These are phyloP conservation scores for Fusarium keratoplasticum DNA, from an alignment of 2,329 filamentous ascomycete genomes.

Conservation along the genomic window DNA sequence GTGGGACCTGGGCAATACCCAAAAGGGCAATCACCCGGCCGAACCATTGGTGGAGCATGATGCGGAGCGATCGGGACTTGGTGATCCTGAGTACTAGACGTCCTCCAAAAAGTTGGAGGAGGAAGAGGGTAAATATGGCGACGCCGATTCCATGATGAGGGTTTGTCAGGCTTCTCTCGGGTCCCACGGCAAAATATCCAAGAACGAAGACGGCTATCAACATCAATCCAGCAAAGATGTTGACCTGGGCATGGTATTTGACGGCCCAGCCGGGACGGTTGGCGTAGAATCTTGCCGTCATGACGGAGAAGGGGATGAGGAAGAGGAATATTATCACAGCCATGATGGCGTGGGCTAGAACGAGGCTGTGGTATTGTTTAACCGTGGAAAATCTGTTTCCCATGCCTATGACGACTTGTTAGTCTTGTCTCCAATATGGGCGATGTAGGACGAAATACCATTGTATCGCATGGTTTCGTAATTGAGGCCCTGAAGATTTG, in stretches of 20 bases:
- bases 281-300: conserved; percentile 78
- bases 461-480: conserved; percentile 88
- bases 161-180: conserved; percentile 77
- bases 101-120: conserved; percentile 78
- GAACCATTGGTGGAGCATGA: conserved; percentile 87
- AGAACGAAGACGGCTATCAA: conserved; percentile 78
- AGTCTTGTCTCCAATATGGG: background rate
- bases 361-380: conserved; percentile 75
- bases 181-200: conserved; percentile 83
- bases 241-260: conserved; percentile 78
- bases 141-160: conserved; percentile 88
- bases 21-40: conserved; percentile 83
- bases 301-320: conserved; percentile 78
- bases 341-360: conserved; percentile 78
- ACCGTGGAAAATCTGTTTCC: conserved; percentile 80
- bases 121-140: conserved; percentile 78
- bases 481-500: conserved; percentile 80
- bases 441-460: conserved; percentile 62
- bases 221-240: conserved; percentile 75
- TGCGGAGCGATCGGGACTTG: conserved; percentile 61
- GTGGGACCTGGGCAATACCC: conserved; percentile 86
- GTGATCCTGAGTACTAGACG: conserved; percentile 68
- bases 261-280: conserved; percentile 70
- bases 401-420: conserved; percentile 70
- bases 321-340: conserved; percentile 80